These are phyloP conservation scores for Lablab purpureus DNA, from an alignment of 306 rosid species.

Conservation along the genomic window DNA sequence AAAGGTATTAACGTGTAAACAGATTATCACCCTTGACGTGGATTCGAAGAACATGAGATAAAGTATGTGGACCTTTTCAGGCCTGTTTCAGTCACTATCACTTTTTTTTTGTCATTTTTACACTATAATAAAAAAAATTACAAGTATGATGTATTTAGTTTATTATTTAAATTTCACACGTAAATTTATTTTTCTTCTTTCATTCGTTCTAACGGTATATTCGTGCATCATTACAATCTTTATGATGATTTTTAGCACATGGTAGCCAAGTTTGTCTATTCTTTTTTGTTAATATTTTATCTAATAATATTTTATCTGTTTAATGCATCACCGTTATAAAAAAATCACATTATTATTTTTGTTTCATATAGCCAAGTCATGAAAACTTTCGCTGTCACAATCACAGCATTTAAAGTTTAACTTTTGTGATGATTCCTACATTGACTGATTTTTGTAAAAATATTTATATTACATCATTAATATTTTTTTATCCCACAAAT, in stretches of 20 bases:
- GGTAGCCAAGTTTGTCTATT: neutral
- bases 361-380: neutral
- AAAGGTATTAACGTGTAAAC: neutral
- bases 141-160: neutral
- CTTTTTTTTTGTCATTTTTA: neutral
- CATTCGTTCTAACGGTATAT: neutral
- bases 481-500: no score
- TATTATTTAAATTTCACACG: neutral
- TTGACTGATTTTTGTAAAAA: neutral
- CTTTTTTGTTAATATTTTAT: neutral
- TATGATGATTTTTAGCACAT: neutral
- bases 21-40: neutral
- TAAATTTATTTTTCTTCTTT: neutral
- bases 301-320: neutral
- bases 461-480: neutral
- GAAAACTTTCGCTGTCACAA: neutral
- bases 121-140: neutral
- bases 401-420: neutral
- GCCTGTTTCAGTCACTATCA: neutral
- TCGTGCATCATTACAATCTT: neutral
- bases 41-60: neutral
- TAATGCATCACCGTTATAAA: neutral
- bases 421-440: neutral
- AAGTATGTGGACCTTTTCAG: neutral
- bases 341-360: neutral